Percentiles rank a stretch among this genome's conserved stretches.
phyloP scores from a whole-genome alignment of 2,329 filamentous ascomycete species.

The Fusarium illudens region DNA sequence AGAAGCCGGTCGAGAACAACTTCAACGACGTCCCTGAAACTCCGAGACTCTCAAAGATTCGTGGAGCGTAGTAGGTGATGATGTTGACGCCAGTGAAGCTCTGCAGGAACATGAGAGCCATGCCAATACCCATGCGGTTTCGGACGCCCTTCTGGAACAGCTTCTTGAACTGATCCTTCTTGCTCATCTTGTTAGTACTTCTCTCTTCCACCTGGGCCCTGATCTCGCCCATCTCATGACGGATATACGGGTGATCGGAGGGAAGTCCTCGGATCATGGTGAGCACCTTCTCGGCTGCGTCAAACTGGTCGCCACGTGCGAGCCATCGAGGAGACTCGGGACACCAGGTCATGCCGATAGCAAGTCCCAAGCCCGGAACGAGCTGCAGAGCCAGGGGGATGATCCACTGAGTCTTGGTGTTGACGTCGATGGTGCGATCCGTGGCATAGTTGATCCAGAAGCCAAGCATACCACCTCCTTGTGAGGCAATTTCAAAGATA shows the following conservation, averaged over 20 bases:
- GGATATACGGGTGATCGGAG: constrained; percentile 48
- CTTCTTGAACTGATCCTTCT: constrained; percentile 44
- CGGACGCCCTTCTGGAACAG: constrained; percentile 49
- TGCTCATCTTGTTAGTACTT: constrained; percentile 43
- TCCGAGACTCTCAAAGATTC: constrained; percentile 51
- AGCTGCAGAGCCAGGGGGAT: constrained; percentile 66
- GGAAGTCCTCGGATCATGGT: constrained; percentile 48
- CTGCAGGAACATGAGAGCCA: constrained; percentile 59
- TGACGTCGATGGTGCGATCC: constrained; percentile 41
- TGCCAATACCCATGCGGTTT: constrained; percentile 53
- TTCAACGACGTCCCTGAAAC: constrained; percentile 44
- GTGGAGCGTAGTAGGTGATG: constrained; percentile 64
- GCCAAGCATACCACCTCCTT: constrained; percentile 49
- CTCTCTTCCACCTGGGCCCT: constrained; percentile 63
- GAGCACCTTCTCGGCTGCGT: constrained; percentile 51
- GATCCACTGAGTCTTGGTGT: constrained; percentile 55
- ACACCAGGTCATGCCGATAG: constrained; percentile 64
- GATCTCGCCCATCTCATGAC: constrained; percentile 65
- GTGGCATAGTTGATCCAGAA: constrained; percentile 51
- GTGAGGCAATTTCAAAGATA: constrained; percentile 56
- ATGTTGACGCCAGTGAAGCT: constrained; percentile 60
- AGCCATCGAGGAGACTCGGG: constrained; percentile 69
- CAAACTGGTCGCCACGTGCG: constrained; percentile 65
- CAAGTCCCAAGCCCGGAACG: constrained; percentile 62
- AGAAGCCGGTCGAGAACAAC: constrained; percentile 53